These are phyloP conservation scores for Leptographium radiaticola DNA, from an alignment of 2,329 filamentous ascomycete genomes.

Conservation along the genomic window DNA sequence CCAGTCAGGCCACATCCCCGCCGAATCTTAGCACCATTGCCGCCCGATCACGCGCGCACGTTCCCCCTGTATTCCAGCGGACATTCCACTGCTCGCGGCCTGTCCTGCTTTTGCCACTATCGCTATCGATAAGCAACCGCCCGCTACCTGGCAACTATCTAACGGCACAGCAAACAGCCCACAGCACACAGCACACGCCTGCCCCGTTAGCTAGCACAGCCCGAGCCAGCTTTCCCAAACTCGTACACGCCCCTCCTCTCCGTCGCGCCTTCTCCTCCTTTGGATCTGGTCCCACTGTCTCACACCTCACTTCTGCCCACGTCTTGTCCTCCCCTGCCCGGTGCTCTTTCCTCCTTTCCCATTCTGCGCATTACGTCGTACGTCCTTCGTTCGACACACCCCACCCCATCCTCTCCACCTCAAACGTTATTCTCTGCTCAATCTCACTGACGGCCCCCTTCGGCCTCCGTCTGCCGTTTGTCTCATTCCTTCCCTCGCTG, in stretches of 20 bases:
- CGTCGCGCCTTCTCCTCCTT: conserved; percentile 1
- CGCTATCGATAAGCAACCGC: background rate
- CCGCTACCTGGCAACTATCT: background rate
- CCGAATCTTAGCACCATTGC: background rate
- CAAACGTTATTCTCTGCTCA: background rate
- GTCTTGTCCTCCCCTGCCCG: background rate
- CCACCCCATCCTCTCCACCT: background rate
- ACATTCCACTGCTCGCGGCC: background rate
- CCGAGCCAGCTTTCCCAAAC: background rate
- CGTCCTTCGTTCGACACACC: background rate
- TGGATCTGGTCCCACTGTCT: background rate
- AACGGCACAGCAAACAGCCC: background rate
- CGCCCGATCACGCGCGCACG: background rate
- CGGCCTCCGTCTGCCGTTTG: conserved; percentile 1
- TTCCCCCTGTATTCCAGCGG: background rate
- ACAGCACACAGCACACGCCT: background rate
- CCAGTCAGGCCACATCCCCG: background rate
- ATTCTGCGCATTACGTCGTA: conserved; percentile 1
- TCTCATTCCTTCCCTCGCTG: background rate
- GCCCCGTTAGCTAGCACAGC: too few species aligned
- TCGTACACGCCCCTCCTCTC: background rate
- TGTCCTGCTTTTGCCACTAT: background rate
- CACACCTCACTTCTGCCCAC: background rate
- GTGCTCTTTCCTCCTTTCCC: background rate
- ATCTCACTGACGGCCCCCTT: background rate